Evolutionary conservation across 192 early-diverging fungal genomes (phyloP), one percentile per base, ranked within the genome.

Genomic region (Cetraspora pellucida): DNA sequence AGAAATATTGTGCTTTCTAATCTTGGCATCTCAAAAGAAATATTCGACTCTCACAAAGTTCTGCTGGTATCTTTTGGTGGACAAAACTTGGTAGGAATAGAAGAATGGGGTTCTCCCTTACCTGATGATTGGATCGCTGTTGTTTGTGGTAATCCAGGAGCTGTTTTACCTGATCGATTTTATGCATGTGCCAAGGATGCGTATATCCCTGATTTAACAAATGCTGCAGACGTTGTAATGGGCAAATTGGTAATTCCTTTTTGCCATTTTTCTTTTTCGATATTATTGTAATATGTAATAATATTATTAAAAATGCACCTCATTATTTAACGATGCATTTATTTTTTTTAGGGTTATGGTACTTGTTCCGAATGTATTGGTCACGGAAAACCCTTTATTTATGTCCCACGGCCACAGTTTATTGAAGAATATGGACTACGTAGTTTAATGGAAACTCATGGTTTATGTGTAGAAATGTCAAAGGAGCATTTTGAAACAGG

Each of bases 361-460:
- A 89, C 89, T 0, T 90, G 89, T 54, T 85, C 84, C 11, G 89
- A 90, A 78, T 88, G 87, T 74, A 88, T 88, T 23, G 86, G 84
- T n/a, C 87, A 88, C 58, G 60, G 73, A 10, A 87, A 81, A 13
- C 86, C 89, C 3, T 82, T 90, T 57, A 82, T 90, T 17, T 90
- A 88, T 66, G 87, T 90, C 10, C 79, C 89, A 27, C 75, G 89
- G 76, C 85, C 88, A 6, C 88, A 89, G 59, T 90, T 90, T 72
- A 83, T 86, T 27, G 89, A 90, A 49, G 88, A 90, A 71, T 75
- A 79, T 31, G 89, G 89, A 1, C 60, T 90, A 31, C 74, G 80
- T 47, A 83, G 80, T 58, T 63, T 90, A 59, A 90, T 90, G 89
- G 75, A 82, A 37, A 82, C 78, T 11, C 87, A 89, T 77, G 88